Conservation (phyloP, 352 stramenopile species). For the Phytophthora litchii region DNA sequence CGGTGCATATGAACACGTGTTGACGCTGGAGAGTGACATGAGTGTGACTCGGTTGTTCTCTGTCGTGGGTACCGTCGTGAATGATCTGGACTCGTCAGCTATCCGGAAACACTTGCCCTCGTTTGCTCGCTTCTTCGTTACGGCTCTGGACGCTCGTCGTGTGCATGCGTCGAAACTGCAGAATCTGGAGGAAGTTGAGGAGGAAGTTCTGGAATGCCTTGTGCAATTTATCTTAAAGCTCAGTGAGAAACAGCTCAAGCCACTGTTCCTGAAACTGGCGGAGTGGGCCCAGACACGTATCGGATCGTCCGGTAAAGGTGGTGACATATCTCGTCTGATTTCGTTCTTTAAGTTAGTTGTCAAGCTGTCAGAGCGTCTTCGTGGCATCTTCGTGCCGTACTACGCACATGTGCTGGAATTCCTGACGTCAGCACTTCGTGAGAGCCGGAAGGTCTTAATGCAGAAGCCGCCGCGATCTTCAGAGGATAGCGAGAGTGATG, state of each 20-base stretch:
- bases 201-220: conserved; percentile 77
- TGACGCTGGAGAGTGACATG: conserved; percentile 50
- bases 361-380: conserved; percentile 81
- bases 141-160: conserved; percentile 72
- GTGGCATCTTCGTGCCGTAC: conserved; percentile 90
- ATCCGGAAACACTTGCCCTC: conserved; percentile 71
- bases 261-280: conserved; percentile 84
- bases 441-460: conserved; percentile 56
- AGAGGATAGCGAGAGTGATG: conserved; percentile 39
- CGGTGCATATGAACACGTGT: conserved; percentile 67
- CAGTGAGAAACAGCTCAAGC: conserved; percentile 91
- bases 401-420: conserved; percentile 80
- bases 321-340: conserved; percentile 61
- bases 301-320: conserved; percentile 26
- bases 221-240: conserved; percentile 87
- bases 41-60: conserved; percentile 75
- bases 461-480: conserved; percentile 43
- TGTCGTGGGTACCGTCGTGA: conserved; percentile 71
- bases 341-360: conserved; percentile 84
- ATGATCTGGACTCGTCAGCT: conserved; percentile 47
- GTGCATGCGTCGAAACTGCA: conserved; percentile 61
- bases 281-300: conserved; percentile 75
- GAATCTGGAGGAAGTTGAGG: conserved; percentile 72
- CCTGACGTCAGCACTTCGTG: conserved; percentile 49
- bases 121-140: conserved; percentile 88